Evolutionary conservation across 208 protist species (phyloP), one percentile per base, ranked within the genome.

Genomic region (Crithidia mellificae): DNA sequence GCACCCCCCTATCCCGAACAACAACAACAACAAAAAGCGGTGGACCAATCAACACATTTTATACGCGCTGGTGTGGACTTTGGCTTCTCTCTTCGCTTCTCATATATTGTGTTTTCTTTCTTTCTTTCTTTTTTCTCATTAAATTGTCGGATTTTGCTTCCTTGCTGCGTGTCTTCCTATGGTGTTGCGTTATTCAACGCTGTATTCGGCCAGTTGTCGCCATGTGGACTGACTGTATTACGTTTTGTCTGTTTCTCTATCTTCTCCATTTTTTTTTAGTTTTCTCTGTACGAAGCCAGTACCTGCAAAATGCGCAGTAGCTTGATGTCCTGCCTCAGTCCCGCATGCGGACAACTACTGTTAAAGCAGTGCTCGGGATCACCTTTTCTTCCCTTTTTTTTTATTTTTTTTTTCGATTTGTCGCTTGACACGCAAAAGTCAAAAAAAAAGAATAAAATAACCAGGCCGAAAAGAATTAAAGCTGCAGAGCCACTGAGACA

Each of bases 131-230:
- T 8, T 3, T 47, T 11, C 17, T 32, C 56, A 54, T 46, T 66
- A n/a, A n/a, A n/a, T n/a, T n/a, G n/a, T 8, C 11, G 43, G 15
- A 0, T 44, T 63, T 66, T 73, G 12, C 51, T 67, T 76, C 57
- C n/a, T 29, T 36, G 14, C 25, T 67, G 46, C 61, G 32, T 75
- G 58, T 61, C 36, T n/a, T n/a, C n/a, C n/a, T 38, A 11, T 44
- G 20, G 47, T 52, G 50, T 4, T 15, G 50, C 29, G 7, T 55
- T 51, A 6, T 29, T 51, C 17, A 6, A 6, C 14, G 14, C 17
- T n/a, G 41, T 46, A 5, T 46, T 20, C 20, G 24, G 24, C 7
- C 7, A 17, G 6, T 55, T 55, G 2, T 51, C 5, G 20, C 17
- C 22, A 36, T 36, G 8, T 19, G 50, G 14, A 19, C 50, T 54